These are phyloP conservation scores for Centella asiatica DNA, from an alignment of 129 eudicot genomes.

Conservation along the genomic window DNA sequence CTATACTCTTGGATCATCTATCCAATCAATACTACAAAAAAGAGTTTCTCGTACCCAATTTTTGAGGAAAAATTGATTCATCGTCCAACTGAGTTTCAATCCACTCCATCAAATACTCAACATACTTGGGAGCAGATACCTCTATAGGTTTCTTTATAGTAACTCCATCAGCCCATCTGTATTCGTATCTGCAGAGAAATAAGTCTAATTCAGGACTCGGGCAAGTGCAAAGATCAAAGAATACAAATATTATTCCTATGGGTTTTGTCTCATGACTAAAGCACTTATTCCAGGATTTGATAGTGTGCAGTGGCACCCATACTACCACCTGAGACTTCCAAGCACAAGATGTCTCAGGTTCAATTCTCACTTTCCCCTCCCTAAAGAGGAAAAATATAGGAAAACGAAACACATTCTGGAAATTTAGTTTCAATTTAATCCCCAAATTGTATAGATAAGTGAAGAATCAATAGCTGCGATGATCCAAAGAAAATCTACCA, in stretches of 20 bases:
- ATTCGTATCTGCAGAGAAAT: conserved; percentile 41
- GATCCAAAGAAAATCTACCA: not conserved
- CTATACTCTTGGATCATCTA: not conserved
- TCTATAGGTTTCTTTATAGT: conserved; percentile 56
- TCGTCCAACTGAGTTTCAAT: conserved; percentile 57
- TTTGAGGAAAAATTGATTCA: conserved; percentile 53
- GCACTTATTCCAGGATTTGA: no score
- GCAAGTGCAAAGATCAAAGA: not conserved
- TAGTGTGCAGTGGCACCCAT: no score
- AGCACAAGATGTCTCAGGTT: no score
- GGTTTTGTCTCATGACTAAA: not conserved
- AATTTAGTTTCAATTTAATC: not conserved
- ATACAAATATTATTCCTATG: not conserved
- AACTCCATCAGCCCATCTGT: conserved; percentile 76
- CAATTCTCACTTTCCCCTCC: no score
- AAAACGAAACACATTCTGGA: not conserved
- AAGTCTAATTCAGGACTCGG: not conserved
- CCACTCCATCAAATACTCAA: conserved; percentile 61
- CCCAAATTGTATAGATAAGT: not conserved
- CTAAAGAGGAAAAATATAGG: no score
- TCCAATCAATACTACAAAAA: not conserved
- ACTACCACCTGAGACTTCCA: no score
- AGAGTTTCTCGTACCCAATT: conserved; percentile 38
- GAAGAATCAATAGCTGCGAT: not conserved
- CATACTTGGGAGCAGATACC: conserved; percentile 58